Evolutionary conservation across 1,139 yeast species (phyloP), one percentile per base, ranked within the genome.

Genomic region (Spathaspora sp.): DNA sequence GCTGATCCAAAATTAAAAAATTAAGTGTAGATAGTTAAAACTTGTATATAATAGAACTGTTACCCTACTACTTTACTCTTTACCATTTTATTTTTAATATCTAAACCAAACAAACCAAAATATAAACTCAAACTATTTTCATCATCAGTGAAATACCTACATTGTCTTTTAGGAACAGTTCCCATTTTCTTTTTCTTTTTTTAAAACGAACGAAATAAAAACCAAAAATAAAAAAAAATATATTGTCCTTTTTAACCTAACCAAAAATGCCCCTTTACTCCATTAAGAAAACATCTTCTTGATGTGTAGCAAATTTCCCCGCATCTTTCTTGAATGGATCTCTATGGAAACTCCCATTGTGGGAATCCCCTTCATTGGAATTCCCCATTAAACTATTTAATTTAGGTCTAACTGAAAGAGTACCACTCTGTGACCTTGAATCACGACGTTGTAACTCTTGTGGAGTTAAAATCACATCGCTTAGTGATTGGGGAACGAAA

Each of bases 401-500:
- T 27, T 53, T 63, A 2, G 78, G 78, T 43, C 76, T 59, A 34
- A 68, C 69, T 34, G 68, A 57, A 13, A 74, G 57, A 0, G 78
- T 74, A 2, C 80, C 81, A 38, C 75, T 69, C 50, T 74, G 78
- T 7, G 79, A 76, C 44, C 86, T 68, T 6, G 89, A 82, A 50
- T 79, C 84, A 42, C 95, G 72, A 49, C 95, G 69, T 51, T 68
- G 67, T 25, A 85, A 67, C 59, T 89, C 95, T 55, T 84, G 89
- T 0, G 95, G 95, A 1, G 96, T 88, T 42, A 89, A 68, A 18
- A 74, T 70, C 45, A 87, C 68, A 55, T 87, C 95, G 16, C 83
- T 78, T 39, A 89, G 67, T 20, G 89, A 78, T 1, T 84, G 82
- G 2, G 96, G 96, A 2, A 89, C 88, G 56, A 80, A 85, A 58